phyloP scores from a whole-genome alignment of 1,284 basidiomycete species.

The Cryptococcus wingfieldii region DNA sequence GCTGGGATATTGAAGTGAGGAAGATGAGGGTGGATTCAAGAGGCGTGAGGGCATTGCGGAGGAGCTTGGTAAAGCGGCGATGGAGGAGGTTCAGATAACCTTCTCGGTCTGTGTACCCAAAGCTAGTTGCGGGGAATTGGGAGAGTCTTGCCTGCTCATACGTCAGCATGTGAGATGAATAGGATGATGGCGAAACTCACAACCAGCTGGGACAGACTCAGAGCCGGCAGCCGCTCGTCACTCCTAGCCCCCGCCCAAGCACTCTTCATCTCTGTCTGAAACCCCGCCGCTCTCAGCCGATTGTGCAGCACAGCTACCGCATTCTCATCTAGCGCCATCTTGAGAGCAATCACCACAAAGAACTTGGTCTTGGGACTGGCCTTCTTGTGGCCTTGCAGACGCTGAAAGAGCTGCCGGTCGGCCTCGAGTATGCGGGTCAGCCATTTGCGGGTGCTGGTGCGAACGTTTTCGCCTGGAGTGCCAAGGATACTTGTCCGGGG shows the following conservation, averaged over 20 bases:
- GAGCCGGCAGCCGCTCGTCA: conserved; percentile 22
- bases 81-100: conserved; percentile 3
- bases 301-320: conserved; percentile 23
- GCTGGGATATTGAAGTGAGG: conserved; percentile 11
- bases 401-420: conserved; percentile 3
- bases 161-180: neutral
- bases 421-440: conserved; percentile 11
- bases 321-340: conserved; percentile 28
- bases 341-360: conserved; percentile 25
- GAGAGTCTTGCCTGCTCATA: neutral
- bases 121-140: conserved; percentile 3
- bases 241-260: conserved; percentile 15
- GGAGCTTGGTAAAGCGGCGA: conserved; percentile 7
- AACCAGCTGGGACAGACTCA: conserved; percentile 17
- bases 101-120: conserved; percentile 17
- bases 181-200: conserved; percentile 18
- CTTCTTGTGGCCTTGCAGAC: conserved; percentile 1
- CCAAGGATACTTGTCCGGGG: conserved; percentile 10
- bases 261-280: conserved; percentile 1
- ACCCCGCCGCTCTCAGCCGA: conserved; percentile 11
- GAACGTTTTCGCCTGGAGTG: conserved; percentile 3
- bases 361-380: conserved; percentile 9
- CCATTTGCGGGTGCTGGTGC: conserved; percentile 10
- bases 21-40: conserved; percentile 16
- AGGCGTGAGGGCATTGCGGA: conserved; percentile 1